phyloP scores from a whole-genome alignment of 1,284 basidiomycete species.

The Chalciporus sp. region DNA sequence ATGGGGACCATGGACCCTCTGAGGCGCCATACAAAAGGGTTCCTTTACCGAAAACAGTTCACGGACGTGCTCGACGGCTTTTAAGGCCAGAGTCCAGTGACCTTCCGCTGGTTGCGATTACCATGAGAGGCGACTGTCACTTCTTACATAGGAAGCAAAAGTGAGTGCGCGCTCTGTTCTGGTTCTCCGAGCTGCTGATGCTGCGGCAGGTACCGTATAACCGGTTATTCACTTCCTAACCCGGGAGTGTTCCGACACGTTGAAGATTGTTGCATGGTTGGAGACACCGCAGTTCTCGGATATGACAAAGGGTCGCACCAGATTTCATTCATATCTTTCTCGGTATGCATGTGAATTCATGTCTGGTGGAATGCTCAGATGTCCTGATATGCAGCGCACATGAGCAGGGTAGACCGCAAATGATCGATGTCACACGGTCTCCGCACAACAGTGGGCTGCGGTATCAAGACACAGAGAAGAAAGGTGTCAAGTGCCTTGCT shows the following conservation, averaged over 20 bases:
- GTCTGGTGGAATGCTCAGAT: conserved; percentile 20
- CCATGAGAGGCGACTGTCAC: conserved; percentile 53
- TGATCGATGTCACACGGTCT: conserved; percentile 32
- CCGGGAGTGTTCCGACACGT: conserved; percentile 41
- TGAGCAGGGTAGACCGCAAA: conserved; percentile 29
- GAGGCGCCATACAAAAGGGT: conserved; percentile 32
- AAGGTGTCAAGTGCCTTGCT: conserved; percentile 44
- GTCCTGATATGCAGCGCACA: conserved; percentile 12
- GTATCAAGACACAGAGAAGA: conserved; percentile 27
- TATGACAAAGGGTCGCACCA: conserved; percentile 43
- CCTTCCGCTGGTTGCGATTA: conserved; percentile 46
- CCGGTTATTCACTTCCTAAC: conserved; percentile 45
- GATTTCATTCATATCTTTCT: conserved; percentile 42
- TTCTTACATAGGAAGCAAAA: conserved; percentile 44
- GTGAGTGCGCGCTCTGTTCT: conserved; percentile 22
- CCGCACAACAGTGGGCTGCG: conserved; percentile 33
- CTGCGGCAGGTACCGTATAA: conserved; percentile 38
- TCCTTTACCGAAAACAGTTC: conserved; percentile 41
- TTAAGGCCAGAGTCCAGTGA: conserved; percentile 38
- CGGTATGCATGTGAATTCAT: conserved; percentile 33
- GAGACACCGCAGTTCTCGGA: conserved; percentile 45
- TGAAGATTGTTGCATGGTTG: conserved; percentile 44
- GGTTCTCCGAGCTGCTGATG: conserved; percentile 16
- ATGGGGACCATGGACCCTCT: conserved; percentile 13
- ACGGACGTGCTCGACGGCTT: conserved; percentile 46